Evolutionary conservation across 345 rosid genomes (phyloP).

Genomic region (Populus davidiana): DNA sequence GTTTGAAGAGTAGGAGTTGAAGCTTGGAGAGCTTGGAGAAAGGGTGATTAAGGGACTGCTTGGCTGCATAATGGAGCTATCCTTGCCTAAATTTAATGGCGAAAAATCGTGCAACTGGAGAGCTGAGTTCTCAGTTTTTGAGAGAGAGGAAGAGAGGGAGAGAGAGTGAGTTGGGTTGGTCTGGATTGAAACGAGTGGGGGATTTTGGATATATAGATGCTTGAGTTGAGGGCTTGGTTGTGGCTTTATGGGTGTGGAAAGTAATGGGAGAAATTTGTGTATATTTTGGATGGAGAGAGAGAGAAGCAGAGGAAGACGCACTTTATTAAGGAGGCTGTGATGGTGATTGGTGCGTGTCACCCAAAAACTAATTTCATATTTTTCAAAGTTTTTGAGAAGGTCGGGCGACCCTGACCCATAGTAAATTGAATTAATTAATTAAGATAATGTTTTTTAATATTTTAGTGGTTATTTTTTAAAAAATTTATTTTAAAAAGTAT

Average conservation of each 20-base stretch:
- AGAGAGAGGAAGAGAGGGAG: background rate
- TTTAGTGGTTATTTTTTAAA: too few species aligned
- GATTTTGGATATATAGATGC: background rate
- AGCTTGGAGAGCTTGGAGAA: slow-evolving; percentile 32
- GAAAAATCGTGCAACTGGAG: background rate
- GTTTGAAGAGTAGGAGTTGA: slow-evolving; percentile 32
- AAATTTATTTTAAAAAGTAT: too few species aligned
- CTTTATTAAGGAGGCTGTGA: background rate
- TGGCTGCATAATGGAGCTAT: slow-evolving; percentile 7
- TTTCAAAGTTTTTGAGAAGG: background rate
- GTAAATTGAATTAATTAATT: too few species aligned
- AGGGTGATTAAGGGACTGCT: background rate
- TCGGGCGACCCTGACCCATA: background rate
- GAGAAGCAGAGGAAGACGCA: background rate
- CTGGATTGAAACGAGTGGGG: background rate
- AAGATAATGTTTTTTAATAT: too few species aligned
- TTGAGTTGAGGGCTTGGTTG: background rate
- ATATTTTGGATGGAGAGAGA: background rate
- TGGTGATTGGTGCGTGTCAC: background rate
- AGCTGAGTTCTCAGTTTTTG: background rate
- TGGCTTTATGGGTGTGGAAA: background rate
- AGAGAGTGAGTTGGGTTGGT: background rate
- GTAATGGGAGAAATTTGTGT: background rate
- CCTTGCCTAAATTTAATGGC: background rate
- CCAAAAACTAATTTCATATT: background rate